These are phyloP conservation scores for Zygoascus ofunaensis DNA, from an alignment of 805 yeast genomes.

Conservation along the genomic window DNA sequence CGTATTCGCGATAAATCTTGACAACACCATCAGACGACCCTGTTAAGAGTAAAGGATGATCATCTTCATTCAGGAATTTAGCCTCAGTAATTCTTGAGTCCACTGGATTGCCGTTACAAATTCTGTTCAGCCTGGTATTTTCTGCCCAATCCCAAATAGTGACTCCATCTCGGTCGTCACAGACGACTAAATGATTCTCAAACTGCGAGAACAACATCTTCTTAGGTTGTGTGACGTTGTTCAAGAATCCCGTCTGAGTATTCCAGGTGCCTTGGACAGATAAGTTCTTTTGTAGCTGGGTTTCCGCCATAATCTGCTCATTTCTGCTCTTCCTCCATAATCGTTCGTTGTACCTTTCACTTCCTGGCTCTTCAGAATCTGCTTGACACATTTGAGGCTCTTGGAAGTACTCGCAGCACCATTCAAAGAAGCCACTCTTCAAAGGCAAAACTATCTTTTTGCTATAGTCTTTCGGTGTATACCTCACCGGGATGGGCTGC, in stretches of 20 bases:
- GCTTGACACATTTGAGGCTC: constrained; percentile 87
- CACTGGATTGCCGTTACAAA: constrained; percentile 75
- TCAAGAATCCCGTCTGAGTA: constrained; percentile 45
- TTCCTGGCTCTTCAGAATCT: constrained; percentile 87
- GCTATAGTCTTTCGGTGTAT: constrained; percentile 15
- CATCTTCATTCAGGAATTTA: constrained; percentile 86
- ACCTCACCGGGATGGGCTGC: constrained; percentile 26
- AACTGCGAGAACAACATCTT: constrained; percentile 78
- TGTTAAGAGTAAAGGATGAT: constrained; percentile 69
- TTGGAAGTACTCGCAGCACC: constrained; percentile 77
- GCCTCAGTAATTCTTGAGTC: constrained; percentile 86
- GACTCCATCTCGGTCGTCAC: constrained; percentile 77
- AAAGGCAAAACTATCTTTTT: constrained; percentile 25
- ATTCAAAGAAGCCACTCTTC: constrained; percentile 31
- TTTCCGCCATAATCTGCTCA: constrained; percentile 74
- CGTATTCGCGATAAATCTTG: constrained; percentile 71
- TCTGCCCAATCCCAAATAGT: constrained; percentile 83
- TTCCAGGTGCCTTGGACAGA: constrained; percentile 86
- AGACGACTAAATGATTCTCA: constrained; percentile 69
- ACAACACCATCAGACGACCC: constrained; percentile 96
- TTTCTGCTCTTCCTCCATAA: constrained; percentile 88
- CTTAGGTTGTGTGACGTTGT: constrained; percentile 74
- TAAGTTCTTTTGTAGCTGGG: constrained; percentile 81
- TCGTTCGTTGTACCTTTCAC: constrained; percentile 69
- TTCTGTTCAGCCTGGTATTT: constrained; percentile 49